phyloP scores from a whole-genome alignment of 495 filamentous ascomycete species.

The Lineolata rhizophorae region DNA sequence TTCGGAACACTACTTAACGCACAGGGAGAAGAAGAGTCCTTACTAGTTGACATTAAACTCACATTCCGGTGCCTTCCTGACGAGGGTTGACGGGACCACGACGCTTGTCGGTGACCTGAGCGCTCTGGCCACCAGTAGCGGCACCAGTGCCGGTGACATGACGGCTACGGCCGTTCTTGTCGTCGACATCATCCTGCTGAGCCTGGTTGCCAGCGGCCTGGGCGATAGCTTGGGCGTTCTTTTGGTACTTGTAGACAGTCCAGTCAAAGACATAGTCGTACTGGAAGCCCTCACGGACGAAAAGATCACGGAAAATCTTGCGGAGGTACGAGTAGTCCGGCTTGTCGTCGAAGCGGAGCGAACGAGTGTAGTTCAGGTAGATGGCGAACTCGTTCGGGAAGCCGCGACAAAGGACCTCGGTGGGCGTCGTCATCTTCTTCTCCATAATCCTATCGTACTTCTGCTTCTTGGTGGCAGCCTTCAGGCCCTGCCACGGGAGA shows the following conservation, averaged over 20 bases:
- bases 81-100: too few species aligned
- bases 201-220: slow-evolving; percentile 47
- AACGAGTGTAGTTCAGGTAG: slow-evolving; percentile 98
- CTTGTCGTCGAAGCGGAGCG: slow-evolving; percentile 98
- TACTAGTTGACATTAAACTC: too few species aligned
- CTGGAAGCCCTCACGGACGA: slow-evolving; percentile 98
- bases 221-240: slow-evolving; percentile 84
- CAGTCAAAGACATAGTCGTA: slow-evolving; percentile 99
- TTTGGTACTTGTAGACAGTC: slow-evolving; percentile 99
- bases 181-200: slow-evolving; percentile 47
- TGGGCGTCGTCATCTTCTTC: slow-evolving; percentile 99
- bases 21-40: too few species aligned
- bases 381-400: slow-evolving; percentile 99
- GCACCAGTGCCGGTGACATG: too few species aligned
- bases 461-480: slow-evolving; percentile 99
- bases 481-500: slow-evolving; percentile 96
- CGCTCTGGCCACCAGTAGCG: too few species aligned
- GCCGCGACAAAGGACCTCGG: slow-evolving; percentile 94
- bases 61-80: too few species aligned
- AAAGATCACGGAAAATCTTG: slow-evolving; percentile 99
- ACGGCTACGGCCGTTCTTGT: too few species aligned
- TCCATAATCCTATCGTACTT: slow-evolving; percentile 99
- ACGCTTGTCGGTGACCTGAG: too few species aligned
- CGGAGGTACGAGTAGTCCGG: slow-evolving; percentile 98
- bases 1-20: too few species aligned